phyloP scores from a whole-genome alignment of 2,329 filamentous ascomycete species.

The Trichoderma arundinaceum region DNA sequence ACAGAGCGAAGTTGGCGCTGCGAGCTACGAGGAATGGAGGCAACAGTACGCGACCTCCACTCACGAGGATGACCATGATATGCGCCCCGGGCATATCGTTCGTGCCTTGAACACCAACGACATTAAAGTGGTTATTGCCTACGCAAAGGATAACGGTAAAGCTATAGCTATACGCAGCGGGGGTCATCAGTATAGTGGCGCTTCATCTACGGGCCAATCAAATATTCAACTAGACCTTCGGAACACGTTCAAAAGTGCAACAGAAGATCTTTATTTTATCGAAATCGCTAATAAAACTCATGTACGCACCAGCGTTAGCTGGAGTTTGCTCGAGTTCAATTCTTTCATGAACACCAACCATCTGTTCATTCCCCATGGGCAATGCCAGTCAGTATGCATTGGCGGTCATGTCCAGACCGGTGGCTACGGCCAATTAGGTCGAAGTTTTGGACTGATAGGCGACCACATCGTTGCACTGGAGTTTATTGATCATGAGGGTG shows the following conservation, averaged over 20 bases:
- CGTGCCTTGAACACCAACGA: slow-evolving; percentile 52
- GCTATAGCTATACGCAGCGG: slow-evolving; percentile 54
- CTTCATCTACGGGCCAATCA: slow-evolving; percentile 51
- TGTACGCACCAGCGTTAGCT: slow-evolving; percentile 50
- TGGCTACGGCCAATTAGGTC: slow-evolving; percentile 54
- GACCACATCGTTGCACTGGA: slow-evolving; percentile 58
- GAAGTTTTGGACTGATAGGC: slow-evolving; percentile 59
- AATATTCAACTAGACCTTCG: slow-evolving; percentile 56
- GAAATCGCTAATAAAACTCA: slow-evolving; percentile 46
- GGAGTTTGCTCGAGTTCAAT: slow-evolving; percentile 50
- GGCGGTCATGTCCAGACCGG: slow-evolving; percentile 57
- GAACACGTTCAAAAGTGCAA: slow-evolving; percentile 45
- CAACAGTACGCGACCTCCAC: slow-evolving; percentile 53
- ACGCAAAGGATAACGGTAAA: slow-evolving; percentile 48
- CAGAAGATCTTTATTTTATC: slow-evolving; percentile 39
- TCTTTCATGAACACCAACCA: slow-evolving; percentile 48
- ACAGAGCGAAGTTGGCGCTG: neutral
- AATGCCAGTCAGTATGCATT: slow-evolving; percentile 52
- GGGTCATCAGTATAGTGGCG: slow-evolving; percentile 57
- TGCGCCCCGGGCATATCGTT: slow-evolving; percentile 53
- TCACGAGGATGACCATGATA: slow-evolving; percentile 48
- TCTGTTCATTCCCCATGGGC: slow-evolving; percentile 53
- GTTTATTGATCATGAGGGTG: slow-evolving; percentile 55
- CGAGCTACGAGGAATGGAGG: slow-evolving; percentile 4
- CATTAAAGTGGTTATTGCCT: slow-evolving; percentile 48